Conservation (phyloP, 2,329 filamentous ascomycete species). For the Ophiostoma triangulosporum region DNA sequence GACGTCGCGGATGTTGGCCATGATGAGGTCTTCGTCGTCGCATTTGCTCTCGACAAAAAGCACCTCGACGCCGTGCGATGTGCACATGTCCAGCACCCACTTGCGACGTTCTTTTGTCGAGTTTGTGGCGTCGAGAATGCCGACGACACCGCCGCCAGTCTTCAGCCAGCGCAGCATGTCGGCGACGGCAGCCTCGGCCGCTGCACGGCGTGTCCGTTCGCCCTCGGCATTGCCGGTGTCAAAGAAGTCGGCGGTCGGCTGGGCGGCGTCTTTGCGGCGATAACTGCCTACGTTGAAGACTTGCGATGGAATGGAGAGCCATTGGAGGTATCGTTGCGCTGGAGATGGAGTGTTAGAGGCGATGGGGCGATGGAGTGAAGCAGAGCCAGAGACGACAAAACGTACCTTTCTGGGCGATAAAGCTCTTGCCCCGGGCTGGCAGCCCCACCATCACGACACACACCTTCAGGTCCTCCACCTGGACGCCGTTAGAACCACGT, state of each 20-base stretch:
- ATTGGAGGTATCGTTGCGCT: slow-evolving; percentile 90
- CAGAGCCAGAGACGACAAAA: slow-evolving; percentile 7
- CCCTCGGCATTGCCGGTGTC: slow-evolving; percentile 81
- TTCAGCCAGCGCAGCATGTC: slow-evolving; percentile 95
- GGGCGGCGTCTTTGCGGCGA: slow-evolving; percentile 76
- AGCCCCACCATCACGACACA: slow-evolving; percentile 98
- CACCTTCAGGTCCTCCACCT: slow-evolving; percentile 92
- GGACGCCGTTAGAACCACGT: slow-evolving; percentile 49
- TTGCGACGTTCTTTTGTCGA: slow-evolving; percentile 78
- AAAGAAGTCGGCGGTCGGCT: slow-evolving; percentile 90
- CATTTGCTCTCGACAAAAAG: slow-evolving; percentile 96
- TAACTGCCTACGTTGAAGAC: slow-evolving; percentile 98
- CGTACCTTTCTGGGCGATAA: slow-evolving; percentile 92
- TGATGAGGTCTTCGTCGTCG: slow-evolving; percentile 89
- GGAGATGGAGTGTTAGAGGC: too few species aligned
- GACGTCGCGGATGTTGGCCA: slow-evolving; percentile 95
- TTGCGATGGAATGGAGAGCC: slow-evolving; percentile 86
- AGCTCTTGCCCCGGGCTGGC: slow-evolving; percentile 88
- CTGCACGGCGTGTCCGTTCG: slow-evolving; percentile 73
- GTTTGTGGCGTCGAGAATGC: slow-evolving; percentile 93
- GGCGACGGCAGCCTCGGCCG: slow-evolving; percentile 78
- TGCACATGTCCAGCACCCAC: slow-evolving; percentile 79
- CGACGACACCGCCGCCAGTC: slow-evolving; percentile 69
- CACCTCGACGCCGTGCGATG: slow-evolving; percentile 67
- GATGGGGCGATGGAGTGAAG: not conserved